Evolutionary conservation across 1,284 basidiomycete species (phyloP).

Genomic region (Porogramme epimiltina): DNA sequence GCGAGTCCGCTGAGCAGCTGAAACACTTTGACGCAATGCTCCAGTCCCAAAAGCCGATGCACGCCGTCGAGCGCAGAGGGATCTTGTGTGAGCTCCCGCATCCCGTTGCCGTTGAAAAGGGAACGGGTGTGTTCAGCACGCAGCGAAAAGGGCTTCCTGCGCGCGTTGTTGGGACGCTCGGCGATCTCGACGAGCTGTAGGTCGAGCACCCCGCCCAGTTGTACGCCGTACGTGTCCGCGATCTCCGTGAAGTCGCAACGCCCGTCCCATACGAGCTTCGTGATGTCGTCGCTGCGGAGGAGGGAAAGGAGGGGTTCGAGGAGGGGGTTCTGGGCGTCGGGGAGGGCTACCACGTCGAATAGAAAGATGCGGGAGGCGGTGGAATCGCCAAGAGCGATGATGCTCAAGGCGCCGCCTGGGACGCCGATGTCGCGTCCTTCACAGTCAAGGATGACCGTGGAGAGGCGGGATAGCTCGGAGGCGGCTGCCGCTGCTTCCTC

Average conservation of each 20-base stretch:
- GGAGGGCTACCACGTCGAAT: slow-evolving; percentile 38
- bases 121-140: slow-evolving; percentile 24
- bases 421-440: slow-evolving; percentile 40
- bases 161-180: slow-evolving; percentile 7
- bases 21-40: neutral
- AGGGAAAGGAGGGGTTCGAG: slow-evolving; percentile 30
- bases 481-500: slow-evolving; percentile 4
- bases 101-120: neutral
- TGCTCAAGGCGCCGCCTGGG: slow-evolving; percentile 37
- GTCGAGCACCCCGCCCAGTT: slow-evolving; percentile 39
- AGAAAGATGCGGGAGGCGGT: slow-evolving; percentile 39
- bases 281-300: slow-evolving; percentile 29
- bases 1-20: neutral
- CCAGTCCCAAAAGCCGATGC: slow-evolving; percentile 4
- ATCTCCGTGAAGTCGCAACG: slow-evolving; percentile 45
- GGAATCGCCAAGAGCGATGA: slow-evolving; percentile 43
- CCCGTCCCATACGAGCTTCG: slow-evolving; percentile 49
- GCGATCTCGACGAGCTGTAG: slow-evolving; percentile 40
- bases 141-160: neutral
- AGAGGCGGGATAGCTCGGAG: slow-evolving; percentile 6
- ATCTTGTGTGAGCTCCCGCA: neutral
- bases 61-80: slow-evolving; percentile 5
- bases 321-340: slow-evolving; percentile 15
- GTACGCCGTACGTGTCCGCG: slow-evolving; percentile 28
- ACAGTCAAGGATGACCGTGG: slow-evolving; percentile 27